These are phyloP conservation scores for Aspergillus tamarii DNA, from an alignment of 2,329 filamentous ascomycete species.

Conservation along the genomic window DNA sequence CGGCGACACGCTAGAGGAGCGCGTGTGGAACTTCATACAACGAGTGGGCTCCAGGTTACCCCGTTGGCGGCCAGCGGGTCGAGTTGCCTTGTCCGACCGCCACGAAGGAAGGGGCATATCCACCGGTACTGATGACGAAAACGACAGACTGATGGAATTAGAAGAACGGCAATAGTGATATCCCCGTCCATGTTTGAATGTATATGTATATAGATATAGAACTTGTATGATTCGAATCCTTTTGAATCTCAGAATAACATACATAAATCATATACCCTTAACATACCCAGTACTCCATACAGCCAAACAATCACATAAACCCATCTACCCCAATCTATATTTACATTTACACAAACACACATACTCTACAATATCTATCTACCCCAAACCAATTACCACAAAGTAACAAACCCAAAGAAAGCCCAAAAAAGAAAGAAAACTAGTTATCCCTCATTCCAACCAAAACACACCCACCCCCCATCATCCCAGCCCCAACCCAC, in stretches of 20 bases:
- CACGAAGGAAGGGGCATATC: slow-evolving; percentile 44
- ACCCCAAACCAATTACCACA: not conserved
- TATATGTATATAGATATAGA: slow-evolving; percentile 1
- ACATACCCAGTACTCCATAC: not conserved
- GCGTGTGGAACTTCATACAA: slow-evolving; percentile 43
- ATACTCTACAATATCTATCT: not conserved
- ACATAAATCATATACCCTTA: not conserved
- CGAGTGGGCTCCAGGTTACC: slow-evolving; percentile 29
- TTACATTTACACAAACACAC: not conserved
- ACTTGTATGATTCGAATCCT: not conserved
- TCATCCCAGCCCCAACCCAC: slow-evolving; percentile 64
- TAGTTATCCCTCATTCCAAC: slow-evolving; percentile 60
- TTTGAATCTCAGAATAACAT: slow-evolving; percentile 1
- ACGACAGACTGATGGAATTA: slow-evolving; percentile 29
- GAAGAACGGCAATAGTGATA: slow-evolving; percentile 35
- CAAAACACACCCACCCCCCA: slow-evolving; percentile 65
- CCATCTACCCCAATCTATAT: not conserved
- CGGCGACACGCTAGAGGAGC: slow-evolving; percentile 37
- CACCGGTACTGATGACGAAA: slow-evolving; percentile 48
- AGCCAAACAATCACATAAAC: not conserved
- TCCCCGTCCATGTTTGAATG: not conserved
- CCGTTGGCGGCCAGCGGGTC: slow-evolving; percentile 17
- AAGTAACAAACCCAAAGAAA: not conserved
- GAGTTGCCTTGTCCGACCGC: not conserved
- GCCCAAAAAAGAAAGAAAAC: not conserved